A percentile compares a stretch with the other conserved stretches of the same genome.
Conservation (phyloP, 257 asterid species). For the Mentha longifolia region DNA sequence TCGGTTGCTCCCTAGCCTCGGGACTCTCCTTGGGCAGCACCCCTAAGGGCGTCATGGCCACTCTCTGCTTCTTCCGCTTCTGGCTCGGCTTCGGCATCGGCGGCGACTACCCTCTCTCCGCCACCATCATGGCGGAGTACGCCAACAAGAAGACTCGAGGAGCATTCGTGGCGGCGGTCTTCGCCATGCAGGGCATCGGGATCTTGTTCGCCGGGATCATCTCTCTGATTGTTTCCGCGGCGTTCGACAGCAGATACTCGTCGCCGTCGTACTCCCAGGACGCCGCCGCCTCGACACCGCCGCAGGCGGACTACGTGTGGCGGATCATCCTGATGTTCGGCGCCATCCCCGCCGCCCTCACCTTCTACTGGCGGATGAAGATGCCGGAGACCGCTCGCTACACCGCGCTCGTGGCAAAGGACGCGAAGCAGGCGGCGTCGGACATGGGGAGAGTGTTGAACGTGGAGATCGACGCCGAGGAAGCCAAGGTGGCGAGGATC, state of each 20-base stretch:
- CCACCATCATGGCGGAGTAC: constrained; percentile 38
- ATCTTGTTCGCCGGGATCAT: constrained; percentile 56
- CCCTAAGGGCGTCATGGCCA: constrained; percentile 57
- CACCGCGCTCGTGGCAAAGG: constrained; percentile 72
- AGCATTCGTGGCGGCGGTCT: constrained; percentile 31
- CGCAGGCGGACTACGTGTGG: constrained; percentile 69
- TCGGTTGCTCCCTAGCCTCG: constrained; percentile 49
- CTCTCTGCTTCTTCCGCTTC: constrained; percentile 72
- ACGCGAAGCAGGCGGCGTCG: constrained; percentile 62
- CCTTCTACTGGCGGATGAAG: constrained; percentile 81
- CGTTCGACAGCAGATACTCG: constrained; percentile 39
- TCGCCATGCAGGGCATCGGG: constrained; percentile 51
- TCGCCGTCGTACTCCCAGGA: constrained; percentile 41
- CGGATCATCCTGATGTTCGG: constrained; percentile 70
- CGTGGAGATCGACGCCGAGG: constrained; percentile 63
- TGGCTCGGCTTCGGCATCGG: constrained; percentile 43
- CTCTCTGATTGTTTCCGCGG: constrained; percentile 43
- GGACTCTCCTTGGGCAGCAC: constrained; percentile 46
- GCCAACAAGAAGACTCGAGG: constrained; percentile 26
- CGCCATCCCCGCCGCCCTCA: constrained; percentile 63
- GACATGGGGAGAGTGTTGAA: constrained; percentile 66
- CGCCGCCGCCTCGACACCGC: constrained; percentile 48
- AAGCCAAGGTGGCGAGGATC: constrained; percentile 40
- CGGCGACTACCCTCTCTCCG: constrained; percentile 39
- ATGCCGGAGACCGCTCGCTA: constrained; percentile 87